A percentile compares a stretch with the other conserved stretches of the same genome.
phyloP scores from a whole-genome alignment of 345 rosid genomes.

The Citropsis articulata region DNA sequence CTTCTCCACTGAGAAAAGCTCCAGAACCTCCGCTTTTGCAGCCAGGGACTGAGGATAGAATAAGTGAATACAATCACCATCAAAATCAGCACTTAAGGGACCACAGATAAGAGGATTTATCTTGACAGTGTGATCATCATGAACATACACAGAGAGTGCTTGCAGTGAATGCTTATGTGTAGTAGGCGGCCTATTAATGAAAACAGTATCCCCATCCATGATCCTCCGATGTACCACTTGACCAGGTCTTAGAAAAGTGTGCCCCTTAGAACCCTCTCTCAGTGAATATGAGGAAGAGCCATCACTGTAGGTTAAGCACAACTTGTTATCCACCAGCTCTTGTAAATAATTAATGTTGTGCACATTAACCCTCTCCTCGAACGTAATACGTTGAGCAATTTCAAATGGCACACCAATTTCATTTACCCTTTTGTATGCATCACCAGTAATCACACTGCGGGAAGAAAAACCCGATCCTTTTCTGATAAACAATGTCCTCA shows the following conservation, averaged over 20 bases:
- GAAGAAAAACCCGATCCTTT: slow-evolving; percentile 97
- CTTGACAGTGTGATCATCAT: slow-evolving; percentile 91
- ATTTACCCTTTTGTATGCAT: slow-evolving; percentile 68
- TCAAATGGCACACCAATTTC: slow-evolving; percentile 87
- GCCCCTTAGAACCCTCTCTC: slow-evolving; percentile 89
- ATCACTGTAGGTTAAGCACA: slow-evolving; percentile 71
- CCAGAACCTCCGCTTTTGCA: slow-evolving; percentile 94
- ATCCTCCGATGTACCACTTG: slow-evolving; percentile 84
- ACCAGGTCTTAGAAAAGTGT: slow-evolving; percentile 71
- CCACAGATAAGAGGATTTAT: slow-evolving; percentile 91
- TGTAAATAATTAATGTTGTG: slow-evolving; percentile 66
- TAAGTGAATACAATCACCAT: slow-evolving; percentile 91
- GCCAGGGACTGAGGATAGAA: slow-evolving; percentile 88
- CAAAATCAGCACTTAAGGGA: slow-evolving; percentile 95
- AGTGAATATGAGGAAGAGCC: slow-evolving; percentile 76
- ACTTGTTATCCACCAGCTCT: slow-evolving; percentile 64
- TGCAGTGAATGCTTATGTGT: slow-evolving; percentile 94
- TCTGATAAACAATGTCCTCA: slow-evolving; percentile 77
- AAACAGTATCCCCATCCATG: slow-evolving; percentile 92
- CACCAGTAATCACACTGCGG: slow-evolving; percentile 96
- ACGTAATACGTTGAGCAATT: slow-evolving; percentile 81
- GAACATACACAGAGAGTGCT: slow-evolving; percentile 87
- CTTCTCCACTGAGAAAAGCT: slow-evolving; percentile 89
- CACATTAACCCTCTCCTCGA: slow-evolving; percentile 77
- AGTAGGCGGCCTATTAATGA: slow-evolving; percentile 93